Conservation (phyloP, 2,329 filamentous ascomycete species). For the Fonsecaea pugnacius region DNA sequence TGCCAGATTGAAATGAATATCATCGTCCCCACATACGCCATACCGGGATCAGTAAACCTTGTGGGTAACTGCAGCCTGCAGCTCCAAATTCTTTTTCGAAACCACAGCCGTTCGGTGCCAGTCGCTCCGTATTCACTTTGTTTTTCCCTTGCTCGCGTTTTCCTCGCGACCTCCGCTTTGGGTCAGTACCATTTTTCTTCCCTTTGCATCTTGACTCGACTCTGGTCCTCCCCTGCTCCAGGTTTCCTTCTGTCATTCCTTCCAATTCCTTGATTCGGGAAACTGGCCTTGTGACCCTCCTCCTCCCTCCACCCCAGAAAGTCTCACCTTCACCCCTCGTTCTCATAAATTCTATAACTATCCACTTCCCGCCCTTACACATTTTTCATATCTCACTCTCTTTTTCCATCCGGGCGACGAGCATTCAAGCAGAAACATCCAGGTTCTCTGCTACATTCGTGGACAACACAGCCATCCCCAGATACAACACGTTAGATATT, state of each 20-base stretch:
- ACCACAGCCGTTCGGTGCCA: constrained; percentile 1
- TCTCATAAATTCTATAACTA: constrained; percentile 12
- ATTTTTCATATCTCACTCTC: not conserved
- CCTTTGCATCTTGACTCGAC: not conserved
- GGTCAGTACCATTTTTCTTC: constrained; percentile 1
- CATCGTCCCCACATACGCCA: constrained; percentile 34
- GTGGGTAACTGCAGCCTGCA: not conserved
- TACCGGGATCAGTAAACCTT: constrained; percentile 25
- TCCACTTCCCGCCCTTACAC: constrained; percentile 3
- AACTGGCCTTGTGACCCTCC: constrained; percentile 6
- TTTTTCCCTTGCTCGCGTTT: not conserved
- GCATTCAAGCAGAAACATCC: not conserved
- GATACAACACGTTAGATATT: not conserved
- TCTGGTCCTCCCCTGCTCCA: not conserved
- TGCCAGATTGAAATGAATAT: constrained; percentile 6
- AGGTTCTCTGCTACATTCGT: not conserved
- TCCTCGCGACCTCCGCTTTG: not conserved
- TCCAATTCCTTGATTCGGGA: not conserved
- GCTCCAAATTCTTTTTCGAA: constrained; percentile 15
- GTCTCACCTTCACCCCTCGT: constrained; percentile 10
- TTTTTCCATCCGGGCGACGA: not conserved
- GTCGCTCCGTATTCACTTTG: constrained; percentile 9
- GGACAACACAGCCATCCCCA: not conserved
- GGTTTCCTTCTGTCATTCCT: constrained; percentile 10
- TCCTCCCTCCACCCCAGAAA: not conserved